These are phyloP conservation scores for Xylogone sp. DNA, from an alignment of 2,329 filamentous ascomycete species.

Conservation along the genomic window DNA sequence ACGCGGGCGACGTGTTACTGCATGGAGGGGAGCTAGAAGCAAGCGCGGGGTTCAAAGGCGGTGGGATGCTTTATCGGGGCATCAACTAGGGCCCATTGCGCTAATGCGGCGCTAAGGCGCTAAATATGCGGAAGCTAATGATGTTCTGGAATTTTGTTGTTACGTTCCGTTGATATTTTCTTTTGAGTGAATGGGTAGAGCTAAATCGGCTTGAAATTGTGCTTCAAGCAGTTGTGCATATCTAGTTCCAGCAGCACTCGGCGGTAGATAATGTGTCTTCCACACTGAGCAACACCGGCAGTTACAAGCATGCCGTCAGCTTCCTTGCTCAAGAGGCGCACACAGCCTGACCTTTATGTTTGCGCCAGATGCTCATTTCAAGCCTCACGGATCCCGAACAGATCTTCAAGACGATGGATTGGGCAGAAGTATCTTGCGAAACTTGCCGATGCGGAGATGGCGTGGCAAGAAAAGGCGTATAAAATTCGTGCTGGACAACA, in stretches of 20 bases:
- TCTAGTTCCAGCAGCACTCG: background rate
- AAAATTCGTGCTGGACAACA: conserved; percentile 46
- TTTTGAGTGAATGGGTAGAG: no score
- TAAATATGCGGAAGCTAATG: background rate
- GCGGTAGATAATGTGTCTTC: background rate
- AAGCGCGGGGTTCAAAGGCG: background rate
- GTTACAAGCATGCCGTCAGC: conserved; percentile 23
- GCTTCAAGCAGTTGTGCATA: background rate
- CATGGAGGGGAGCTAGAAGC: background rate
- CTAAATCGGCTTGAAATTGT: background rate
- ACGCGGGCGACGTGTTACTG: background rate
- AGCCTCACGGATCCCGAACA: conserved; percentile 12
- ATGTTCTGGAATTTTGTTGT: background rate
- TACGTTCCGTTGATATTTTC: background rate
- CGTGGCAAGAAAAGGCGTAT: conserved; percentile 46
- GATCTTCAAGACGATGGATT: conserved; percentile 20
- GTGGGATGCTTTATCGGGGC: background rate
- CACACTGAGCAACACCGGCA: background rate
- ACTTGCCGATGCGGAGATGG: conserved; percentile 22
- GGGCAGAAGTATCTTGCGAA: conserved; percentile 32
- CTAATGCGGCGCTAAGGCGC: background rate
- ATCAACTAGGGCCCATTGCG: background rate
- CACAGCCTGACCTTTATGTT: conserved; percentile 19
- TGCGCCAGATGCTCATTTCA: conserved; percentile 26
- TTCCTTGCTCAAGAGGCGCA: conserved; percentile 19